Conservation (phyloP, 2,329 filamentous ascomycete species). For the Ophiostoma sp. region DNA sequence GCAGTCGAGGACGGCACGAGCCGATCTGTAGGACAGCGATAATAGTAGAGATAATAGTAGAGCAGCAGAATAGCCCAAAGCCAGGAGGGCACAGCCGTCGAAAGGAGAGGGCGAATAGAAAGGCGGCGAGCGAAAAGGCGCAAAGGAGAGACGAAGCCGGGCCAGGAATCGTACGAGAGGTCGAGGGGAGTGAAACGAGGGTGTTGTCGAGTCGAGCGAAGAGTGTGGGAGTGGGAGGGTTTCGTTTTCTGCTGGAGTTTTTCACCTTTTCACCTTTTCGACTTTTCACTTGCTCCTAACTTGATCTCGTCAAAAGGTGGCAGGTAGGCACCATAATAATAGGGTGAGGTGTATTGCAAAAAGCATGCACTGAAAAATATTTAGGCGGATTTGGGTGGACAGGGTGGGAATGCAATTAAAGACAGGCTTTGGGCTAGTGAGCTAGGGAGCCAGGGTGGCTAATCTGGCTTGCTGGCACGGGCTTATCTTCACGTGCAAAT, state of each 20-base stretch:
- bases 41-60: neutral
- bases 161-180: neutral
- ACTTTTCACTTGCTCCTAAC: slow-evolving; percentile 15
- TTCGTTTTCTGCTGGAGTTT: neutral
- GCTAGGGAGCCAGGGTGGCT: neutral
- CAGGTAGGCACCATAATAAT: slow-evolving; percentile 17
- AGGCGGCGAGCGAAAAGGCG: slow-evolving; percentile 7
- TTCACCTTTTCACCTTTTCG: slow-evolving; percentile 12
- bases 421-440: slow-evolving; percentile 1
- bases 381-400: slow-evolving; percentile 10
- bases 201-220: neutral
- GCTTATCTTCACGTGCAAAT: slow-evolving; percentile 16
- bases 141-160: neutral
- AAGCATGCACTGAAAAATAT: neutral
- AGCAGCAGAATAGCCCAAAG: neutral
- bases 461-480: neutral
- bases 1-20: neutral
- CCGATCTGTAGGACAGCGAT: neutral
- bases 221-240: neutral
- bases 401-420: neutral
- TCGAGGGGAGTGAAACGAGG: neutral
- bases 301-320: slow-evolving; percentile 19
- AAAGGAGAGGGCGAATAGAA: neutral
- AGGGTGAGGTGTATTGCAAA: neutral
- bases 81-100: neutral